Base-by-base conservation (phyloP, 768 basidiomycete species). In the Amanita rubescens region DNA sequence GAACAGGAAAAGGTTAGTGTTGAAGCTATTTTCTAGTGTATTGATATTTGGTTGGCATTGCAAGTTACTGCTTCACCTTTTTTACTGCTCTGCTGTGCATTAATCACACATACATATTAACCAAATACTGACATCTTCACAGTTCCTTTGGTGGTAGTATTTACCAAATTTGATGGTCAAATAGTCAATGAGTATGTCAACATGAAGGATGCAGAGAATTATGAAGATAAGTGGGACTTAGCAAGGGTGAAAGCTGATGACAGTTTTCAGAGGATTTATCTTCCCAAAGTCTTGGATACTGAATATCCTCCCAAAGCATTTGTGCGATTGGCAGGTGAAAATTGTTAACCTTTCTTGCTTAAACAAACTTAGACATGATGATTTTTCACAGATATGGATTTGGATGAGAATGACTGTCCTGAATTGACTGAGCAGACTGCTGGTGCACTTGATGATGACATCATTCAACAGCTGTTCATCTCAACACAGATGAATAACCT, bases 131-230 rank as follows among this genome's bases (percentile, higher is more conserved):
- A 35, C 10, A 12, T 5, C 10, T 30, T 30, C 35, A 35, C 32
- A 75, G 73, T 74, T 19, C 72, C 72, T 3, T 66, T 73, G 2
- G 60, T 75, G 24, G 65, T 62, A 0, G 43, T 75, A 27, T 71
- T 74, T 55, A 73, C 69, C 1, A 73, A 73, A 50, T 66, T 66
- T 37, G 72, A 74, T 54, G 65, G 59, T 20, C 47, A 70, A 10
- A 49, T 63, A 39, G 32, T n/a, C 30, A 47, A 58, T 41, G 62
- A 62, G 48, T 66, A 57, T 37, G 19, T 11, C 3, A 50, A 39
- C 5, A 8, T 50, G 24, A 12, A 10, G 17, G 32, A 57, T 14
- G 2, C 12, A 11, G 39, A 41, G 20, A 10, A 49, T 24, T 51
- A 63, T 8, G 11, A 46, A 41, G 39, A 50, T n/a, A 54, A 50